Percentiles rank a stretch among this genome's conserved stretches.
phyloP scores from a whole-genome alignment of 1,284 basidiomycete genomes.

The Boletus hoseneyae region DNA sequence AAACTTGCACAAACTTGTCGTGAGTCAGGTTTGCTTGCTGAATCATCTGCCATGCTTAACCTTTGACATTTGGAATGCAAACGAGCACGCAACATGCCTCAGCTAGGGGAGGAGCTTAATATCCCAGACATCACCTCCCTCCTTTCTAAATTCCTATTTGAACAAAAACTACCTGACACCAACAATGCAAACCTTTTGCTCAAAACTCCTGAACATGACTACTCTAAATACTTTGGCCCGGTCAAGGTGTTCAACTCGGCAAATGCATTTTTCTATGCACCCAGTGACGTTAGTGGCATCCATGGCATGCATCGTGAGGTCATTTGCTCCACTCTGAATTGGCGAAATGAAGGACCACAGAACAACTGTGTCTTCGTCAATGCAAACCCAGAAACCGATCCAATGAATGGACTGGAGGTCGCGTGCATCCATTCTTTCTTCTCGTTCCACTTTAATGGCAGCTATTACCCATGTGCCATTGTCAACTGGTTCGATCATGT shows the following conservation, averaged over 20 bases:
- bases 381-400: not conserved
- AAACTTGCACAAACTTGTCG: no score
- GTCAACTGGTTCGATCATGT: not conserved
- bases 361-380: constrained; percentile 6
- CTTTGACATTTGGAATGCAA: no score
- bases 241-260: constrained; percentile 1
- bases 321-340: constrained; percentile 1
- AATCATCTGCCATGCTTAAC: no score
- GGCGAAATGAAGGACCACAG: constrained; percentile 3
- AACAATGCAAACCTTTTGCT: no score
- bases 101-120: no score
- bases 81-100: no score
- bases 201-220: no score
- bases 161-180: no score
- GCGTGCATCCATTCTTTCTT: constrained; percentile 22
- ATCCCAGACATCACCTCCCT: no score
- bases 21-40: no score
- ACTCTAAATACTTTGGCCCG: no score
- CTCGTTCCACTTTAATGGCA: constrained; percentile 16
- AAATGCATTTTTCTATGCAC: constrained; percentile 1
- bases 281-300: constrained; percentile 1
- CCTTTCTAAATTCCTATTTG: no score
- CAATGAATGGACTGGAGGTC: constrained; percentile 12
- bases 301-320: not conserved
- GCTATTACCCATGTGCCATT: not conserved